Evolutionary conservation across 495 filamentous ascomycete genomes (phyloP), one percentile per base, ranked within the genome.

Genomic region (Aspergillus carlsbadensis): DNA sequence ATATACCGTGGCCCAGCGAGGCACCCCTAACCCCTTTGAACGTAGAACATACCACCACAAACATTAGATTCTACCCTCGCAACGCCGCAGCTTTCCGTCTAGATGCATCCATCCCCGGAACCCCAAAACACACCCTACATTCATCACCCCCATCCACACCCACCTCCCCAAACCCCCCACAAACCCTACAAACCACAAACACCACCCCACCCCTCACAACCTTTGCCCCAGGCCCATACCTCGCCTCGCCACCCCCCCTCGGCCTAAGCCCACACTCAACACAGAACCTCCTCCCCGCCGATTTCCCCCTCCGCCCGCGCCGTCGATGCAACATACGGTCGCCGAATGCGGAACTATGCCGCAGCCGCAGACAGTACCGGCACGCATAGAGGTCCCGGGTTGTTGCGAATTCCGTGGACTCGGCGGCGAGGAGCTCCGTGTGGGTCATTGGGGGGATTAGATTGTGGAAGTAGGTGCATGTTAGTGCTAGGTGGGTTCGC

Each of bases 401-500:
- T n/a, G 57, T 59, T n/a, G 66, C 71, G 59, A 59, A 65, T 52
- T 57, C 49, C 6, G 60, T 58, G 0, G 49, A 45, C 45, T 74
- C 71, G 37, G 64, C 65, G 3, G 44, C 17, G 15, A 74, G 57
- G 45, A 74, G 64, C 11, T 67, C 62, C 3, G 35, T 10, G 46
- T 72, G 70, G 2, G 61, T 64, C 13, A 62, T 62, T 2, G 15
- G 49, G 2, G 71, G 65, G 29, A 71, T 53, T 1, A 69, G 41
- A 10, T 56, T 15, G 52, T 65, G 47, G 22, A 74, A 62, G 47
- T 70, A 69, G 20, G 5, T 1, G 51, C 64, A 70, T 11, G 82
- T 78, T 17, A 84, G 68, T 11, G 78, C 78, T 11, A 87, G 73
- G 58, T 76, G 78, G 53, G 77, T 74, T 65, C 75, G 72, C 63